Percentiles rank a stretch among this genome's conserved stretches.
Conservation (phyloP, 78 protist species). For the Dictyostelium firmibasis region DNA sequence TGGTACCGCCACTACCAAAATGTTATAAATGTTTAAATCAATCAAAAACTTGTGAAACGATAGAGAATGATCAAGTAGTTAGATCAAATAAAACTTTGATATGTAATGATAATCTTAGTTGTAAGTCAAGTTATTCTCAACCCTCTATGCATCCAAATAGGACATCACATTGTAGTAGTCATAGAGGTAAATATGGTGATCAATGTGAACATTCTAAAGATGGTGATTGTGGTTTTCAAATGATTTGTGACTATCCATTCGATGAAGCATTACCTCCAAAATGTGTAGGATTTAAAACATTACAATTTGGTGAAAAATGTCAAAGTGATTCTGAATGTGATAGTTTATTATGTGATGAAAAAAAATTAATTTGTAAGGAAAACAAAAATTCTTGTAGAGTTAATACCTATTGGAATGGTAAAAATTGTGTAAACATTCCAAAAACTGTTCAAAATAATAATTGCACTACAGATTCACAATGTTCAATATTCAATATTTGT, state of each 20-base stretch:
- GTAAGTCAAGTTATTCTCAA: neutral
- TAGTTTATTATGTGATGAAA: neutral
- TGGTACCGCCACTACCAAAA: neutral
- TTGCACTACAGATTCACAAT: neutral
- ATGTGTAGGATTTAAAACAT: neutral
- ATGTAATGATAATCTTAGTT: neutral
- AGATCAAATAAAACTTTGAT: neutral
- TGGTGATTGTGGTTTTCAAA: neutral
- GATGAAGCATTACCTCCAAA: neutral
- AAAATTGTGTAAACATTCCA: neutral
- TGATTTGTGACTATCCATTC: neutral
- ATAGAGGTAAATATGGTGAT: neutral
- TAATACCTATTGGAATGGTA: neutral
- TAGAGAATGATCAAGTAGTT: neutral
- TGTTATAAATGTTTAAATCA: neutral
- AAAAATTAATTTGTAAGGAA: neutral
- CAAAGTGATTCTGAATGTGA: neutral
- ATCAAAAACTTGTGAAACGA: neutral
- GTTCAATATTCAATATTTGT: neutral
- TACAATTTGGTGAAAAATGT: neutral
- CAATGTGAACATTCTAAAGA: neutral
- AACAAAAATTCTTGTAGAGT: neutral
- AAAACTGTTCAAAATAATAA: neutral
- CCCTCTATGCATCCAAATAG: neutral
- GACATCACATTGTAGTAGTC: neutral